phyloP scores from a whole-genome alignment of 148 eudicot species.

The Suaeda aralocaspica region DNA sequence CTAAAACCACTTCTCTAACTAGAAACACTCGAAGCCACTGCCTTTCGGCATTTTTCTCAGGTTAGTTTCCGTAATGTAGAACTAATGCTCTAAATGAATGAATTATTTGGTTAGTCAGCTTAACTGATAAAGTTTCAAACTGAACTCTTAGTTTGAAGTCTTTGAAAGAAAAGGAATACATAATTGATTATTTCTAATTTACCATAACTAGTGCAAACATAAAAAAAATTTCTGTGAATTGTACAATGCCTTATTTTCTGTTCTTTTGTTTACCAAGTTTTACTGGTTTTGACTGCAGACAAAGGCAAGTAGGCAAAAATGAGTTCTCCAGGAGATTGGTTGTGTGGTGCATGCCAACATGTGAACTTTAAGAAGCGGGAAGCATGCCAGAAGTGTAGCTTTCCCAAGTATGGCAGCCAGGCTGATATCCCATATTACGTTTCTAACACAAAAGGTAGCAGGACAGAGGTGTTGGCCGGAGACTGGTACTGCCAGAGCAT shows the following conservation, averaged over 20 bases:
- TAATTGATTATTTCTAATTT: not conserved
- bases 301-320: slow-evolving; percentile 25
- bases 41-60: slow-evolving; percentile 13
- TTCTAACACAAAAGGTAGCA: slow-evolving; percentile 18
- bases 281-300: slow-evolving; percentile 6
- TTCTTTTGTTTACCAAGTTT: not conserved
- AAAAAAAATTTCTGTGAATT: not conserved
- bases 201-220: not conserved
- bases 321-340: slow-evolving; percentile 85
- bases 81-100: not conserved
- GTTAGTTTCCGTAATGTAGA: slow-evolving; percentile 9
- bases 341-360: slow-evolving; percentile 83
- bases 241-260: not conserved
- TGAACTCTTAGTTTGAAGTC: not conserved
- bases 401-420: slow-evolving; percentile 51
- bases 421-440: slow-evolving; percentile 47
- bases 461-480: slow-evolving; percentile 56
- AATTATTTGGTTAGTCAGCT: not conserved
- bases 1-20: slow-evolving; percentile 16
- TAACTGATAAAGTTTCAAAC: not conserved
- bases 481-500: slow-evolving; percentile 75
- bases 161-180: not conserved
- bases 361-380: slow-evolving; percentile 88
- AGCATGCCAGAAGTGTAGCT: slow-evolving; percentile 67
- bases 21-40: not conserved